Evolutionary conservation across 176 grass and related monocot genomes (phyloP), one percentile per base, ranked within the genome.

Genomic region (Typha latifolia): DNA sequence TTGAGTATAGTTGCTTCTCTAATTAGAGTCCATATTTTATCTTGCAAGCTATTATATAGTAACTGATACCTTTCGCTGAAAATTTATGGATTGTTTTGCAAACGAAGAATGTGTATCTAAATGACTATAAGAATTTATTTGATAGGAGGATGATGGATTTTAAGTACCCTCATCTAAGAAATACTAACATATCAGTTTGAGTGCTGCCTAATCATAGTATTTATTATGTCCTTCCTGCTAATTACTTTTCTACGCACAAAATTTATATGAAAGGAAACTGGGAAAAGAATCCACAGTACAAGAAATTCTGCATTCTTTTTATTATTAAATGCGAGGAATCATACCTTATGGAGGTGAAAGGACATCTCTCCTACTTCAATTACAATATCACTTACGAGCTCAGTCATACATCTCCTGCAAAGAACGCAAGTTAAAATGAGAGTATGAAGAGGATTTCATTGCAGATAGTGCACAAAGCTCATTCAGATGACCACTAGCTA

Each of bases 321-420:
- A 49, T 14, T 22, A 48, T 32, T 52, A 49, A 37, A 61, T 47
- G 14, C 34, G 8, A 51, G 52, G 26, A 56, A 47, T 1, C 77
- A 67, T 7, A 90, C 87, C 80, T 90, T 90, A 74, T 90, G 87
- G 62, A 90, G 87, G 32, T 83, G 70, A 29, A 90, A 90, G 6
- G 87, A 86, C 77, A 83, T 80, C 31, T 90, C 80, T 68, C 83
- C 87, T 3, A 90, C 83, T 80, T 90, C 77, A 3, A 90, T 53
- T 1, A 86, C 62, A 31, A 90, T 69, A 66, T 90, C 87, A 52
- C 87, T 90, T 32, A 80, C 79, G 15, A 90, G 87, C 66, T 90
- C 87, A 14, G 73, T 80, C 66, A 71, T 80, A 61, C 73, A 72
- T 68, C 65, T 86, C 87, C 87, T 90, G 87, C 62, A 12, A 26